These are phyloP conservation scores for Phytopythium sindhum DNA, from an alignment of 352 stramenopile species.

Conservation along the genomic window DNA sequence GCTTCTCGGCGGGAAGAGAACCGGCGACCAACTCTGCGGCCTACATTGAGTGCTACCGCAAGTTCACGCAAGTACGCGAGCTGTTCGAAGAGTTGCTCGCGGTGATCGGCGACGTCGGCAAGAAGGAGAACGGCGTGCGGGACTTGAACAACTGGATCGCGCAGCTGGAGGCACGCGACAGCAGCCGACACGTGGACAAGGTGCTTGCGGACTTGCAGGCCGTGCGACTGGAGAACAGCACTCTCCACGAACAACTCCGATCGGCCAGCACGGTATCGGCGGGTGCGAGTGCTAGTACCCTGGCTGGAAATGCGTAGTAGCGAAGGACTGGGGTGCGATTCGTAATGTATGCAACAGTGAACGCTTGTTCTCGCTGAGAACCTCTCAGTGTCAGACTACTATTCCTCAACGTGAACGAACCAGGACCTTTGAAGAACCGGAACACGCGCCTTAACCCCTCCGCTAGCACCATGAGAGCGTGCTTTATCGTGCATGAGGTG, in stretches of 20 bases:
- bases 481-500: too few species aligned
- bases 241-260: constrained; percentile 48
- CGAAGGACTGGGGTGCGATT: too few species aligned
- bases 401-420: too few species aligned
- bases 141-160: constrained; percentile 85
- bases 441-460: too few species aligned
- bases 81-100: constrained; percentile 82
- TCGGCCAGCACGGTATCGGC: background rate
- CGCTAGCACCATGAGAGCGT: too few species aligned
- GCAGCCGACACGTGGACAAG: constrained; percentile 59
- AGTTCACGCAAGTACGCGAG: constrained; percentile 78
- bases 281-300: background rate
- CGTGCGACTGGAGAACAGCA: constrained; percentile 66
- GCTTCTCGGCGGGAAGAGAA: background rate
- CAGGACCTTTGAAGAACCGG: too few species aligned
- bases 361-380: too few species aligned
- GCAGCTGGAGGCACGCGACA: constrained; percentile 74
- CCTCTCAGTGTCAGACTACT: too few species aligned
- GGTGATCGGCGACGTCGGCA: constrained; percentile 60
- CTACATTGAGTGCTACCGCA: constrained; percentile 84
- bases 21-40: constrained; percentile 4
- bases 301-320: too few species aligned
- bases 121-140: constrained; percentile 69
- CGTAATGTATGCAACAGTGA: too few species aligned
- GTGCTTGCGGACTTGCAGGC: constrained; percentile 71